These are phyloP conservation scores for Ustilago lituana DNA, from an alignment of 1,284 basidiomycete genomes.

Conservation along the genomic window DNA sequence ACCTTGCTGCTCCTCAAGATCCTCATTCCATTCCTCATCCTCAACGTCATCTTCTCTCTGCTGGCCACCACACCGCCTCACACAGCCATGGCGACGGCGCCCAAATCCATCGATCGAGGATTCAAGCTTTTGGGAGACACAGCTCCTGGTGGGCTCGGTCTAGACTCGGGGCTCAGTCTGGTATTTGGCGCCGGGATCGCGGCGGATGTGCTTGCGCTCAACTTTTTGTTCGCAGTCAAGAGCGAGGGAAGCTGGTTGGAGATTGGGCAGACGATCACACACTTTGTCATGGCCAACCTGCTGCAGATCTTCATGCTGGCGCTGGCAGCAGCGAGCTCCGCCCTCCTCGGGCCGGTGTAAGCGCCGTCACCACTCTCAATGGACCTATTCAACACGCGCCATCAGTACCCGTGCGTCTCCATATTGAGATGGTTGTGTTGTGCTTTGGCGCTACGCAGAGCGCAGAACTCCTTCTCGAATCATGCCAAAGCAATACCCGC, in stretches of 20 bases:
- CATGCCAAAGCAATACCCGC: too few relatives aligned
- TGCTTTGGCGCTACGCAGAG: too few relatives aligned
- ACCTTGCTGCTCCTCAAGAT: constrained; percentile 73
- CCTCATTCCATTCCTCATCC: constrained; percentile 71
- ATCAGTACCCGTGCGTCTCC: too few relatives aligned
- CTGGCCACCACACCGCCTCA: constrained; percentile 19
- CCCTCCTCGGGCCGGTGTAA: constrained; percentile 21
- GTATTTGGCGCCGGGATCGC: constrained; percentile 58
- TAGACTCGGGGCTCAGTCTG: constrained; percentile 39
- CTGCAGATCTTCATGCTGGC: constrained; percentile 76
- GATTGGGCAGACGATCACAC: constrained; percentile 86
- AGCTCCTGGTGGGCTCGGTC: constrained; percentile 51
- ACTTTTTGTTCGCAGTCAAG: constrained; percentile 84
- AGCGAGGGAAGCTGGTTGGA: constrained; percentile 89
- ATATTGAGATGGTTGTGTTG: too few relatives aligned
- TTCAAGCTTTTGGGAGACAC: constrained; percentile 42
- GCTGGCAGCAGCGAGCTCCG: constrained; percentile 36
- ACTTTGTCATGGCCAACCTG: constrained; percentile 85
- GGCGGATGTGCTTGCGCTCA: constrained; percentile 71
- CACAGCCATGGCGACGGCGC: neutral
- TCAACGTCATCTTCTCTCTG: constrained; percentile 74
- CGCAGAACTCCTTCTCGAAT: too few relatives aligned
- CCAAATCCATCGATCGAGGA: constrained; percentile 29
- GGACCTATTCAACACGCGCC: too few relatives aligned
- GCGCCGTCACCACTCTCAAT: neutral